Conservation (phyloP, 495 filamentous ascomycete species). For the Penicillium waksmanii region DNA sequence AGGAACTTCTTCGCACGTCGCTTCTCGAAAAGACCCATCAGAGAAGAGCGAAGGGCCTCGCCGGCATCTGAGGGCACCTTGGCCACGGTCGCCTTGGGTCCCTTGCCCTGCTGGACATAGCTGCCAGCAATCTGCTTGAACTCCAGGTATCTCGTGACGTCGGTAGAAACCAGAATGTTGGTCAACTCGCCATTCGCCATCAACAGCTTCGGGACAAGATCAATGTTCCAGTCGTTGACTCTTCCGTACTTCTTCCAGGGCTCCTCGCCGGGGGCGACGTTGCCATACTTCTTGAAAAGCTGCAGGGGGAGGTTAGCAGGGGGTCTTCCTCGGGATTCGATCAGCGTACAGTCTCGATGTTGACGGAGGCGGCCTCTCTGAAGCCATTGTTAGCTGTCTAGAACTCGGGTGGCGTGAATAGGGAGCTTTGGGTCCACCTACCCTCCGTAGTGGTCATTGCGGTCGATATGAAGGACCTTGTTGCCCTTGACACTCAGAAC, state of each 20-base stretch:
- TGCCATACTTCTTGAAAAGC: constrained; percentile 96
- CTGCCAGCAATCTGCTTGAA: constrained; percentile 98
- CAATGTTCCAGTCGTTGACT: constrained; percentile 99
- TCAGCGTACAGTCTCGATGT: constrained; percentile 79
- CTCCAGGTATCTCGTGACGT: constrained; percentile 96
- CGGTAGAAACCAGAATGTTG: constrained; percentile 94
- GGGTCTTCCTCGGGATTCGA: neutral
- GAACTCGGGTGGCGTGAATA: constrained; percentile 15
- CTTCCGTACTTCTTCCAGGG: constrained; percentile 97
- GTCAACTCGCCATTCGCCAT: constrained; percentile 99
- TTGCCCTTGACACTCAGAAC: constrained; percentile 98
- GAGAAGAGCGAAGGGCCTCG: constrained; percentile 87
- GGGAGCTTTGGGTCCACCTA: constrained; percentile 50
- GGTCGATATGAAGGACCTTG: constrained; percentile 98
- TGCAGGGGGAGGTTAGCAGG: constrained; percentile 39
- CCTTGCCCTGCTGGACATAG: constrained; percentile 88
- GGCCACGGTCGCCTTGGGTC: constrained; percentile 82
- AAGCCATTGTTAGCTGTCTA: constrained; percentile 27
- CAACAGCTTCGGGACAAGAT: constrained; percentile 94
- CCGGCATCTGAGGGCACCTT: constrained; percentile 94
- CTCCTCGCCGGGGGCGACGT: constrained; percentile 77
- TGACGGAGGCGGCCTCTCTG: constrained; percentile 91
- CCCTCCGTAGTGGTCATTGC: constrained; percentile 99
- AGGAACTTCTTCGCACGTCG: constrained; percentile 94
- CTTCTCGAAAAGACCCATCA: constrained; percentile 99